Conservation (phyloP, 1,284 basidiomycete genomes). For the Dichomitus squalens region DNA sequence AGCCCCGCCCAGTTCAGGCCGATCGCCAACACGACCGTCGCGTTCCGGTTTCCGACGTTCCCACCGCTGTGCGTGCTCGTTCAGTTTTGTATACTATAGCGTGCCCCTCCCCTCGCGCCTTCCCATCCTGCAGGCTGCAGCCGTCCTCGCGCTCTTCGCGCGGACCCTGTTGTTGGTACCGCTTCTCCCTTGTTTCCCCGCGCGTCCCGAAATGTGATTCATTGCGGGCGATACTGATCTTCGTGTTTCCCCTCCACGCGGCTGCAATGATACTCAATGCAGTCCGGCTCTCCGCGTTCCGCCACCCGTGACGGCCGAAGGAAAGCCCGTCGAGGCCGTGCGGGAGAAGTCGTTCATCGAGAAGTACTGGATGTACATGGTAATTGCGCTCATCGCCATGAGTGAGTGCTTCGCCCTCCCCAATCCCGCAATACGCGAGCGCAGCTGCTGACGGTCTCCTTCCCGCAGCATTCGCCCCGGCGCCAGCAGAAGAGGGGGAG, state of each 20-base stretch:
- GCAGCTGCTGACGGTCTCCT: conserved; percentile 6
- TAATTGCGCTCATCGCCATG: conserved; percentile 57
- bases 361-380: conserved; percentile 89
- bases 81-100: background rate
- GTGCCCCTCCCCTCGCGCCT: background rate
- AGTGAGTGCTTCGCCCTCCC: conserved; percentile 44
- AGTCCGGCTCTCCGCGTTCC: conserved; percentile 71
- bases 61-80: conserved; percentile 57
- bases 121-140: background rate
- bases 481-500: conserved; percentile 20
- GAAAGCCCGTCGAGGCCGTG: conserved; percentile 59
- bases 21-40: conserved; percentile 57
- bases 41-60: conserved; percentile 45
- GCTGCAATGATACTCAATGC: conserved; percentile 6
- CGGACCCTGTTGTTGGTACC: background rate
- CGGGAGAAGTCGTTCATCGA: conserved; percentile 78
- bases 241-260: background rate
- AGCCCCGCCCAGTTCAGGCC: conserved; percentile 35
- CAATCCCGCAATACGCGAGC: background rate
- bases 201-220: background rate
- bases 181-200: background rate
- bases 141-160: no score
- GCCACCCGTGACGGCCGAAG: conserved; percentile 65
- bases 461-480: conserved; percentile 17
- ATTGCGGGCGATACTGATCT: background rate